A percentile compares a stretch with the other conserved stretches of the same genome.
phyloP scores from a whole-genome alignment of 2,329 filamentous ascomycete species.

The Fusarium sp. region DNA sequence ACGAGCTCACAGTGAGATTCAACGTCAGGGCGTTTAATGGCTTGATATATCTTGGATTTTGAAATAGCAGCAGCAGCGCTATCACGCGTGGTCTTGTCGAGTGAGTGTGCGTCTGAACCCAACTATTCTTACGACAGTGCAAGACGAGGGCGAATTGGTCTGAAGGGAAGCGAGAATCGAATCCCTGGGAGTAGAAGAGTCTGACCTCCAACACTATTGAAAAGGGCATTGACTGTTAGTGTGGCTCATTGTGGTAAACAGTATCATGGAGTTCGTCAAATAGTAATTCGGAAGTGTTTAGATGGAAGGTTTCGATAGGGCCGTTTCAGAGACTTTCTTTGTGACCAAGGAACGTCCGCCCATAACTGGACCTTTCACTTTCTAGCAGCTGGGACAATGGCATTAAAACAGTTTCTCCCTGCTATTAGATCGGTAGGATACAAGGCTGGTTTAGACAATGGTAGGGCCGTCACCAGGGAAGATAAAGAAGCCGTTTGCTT shows the following conservation, averaged over 20 bases:
- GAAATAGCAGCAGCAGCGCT: constrained; percentile 55
- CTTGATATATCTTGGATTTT: constrained; percentile 50
- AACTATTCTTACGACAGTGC: neutral
- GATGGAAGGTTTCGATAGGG: no score
- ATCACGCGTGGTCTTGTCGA: constrained; percentile 62
- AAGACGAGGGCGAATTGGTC: neutral
- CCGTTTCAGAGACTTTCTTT: neutral
- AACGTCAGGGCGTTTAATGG: constrained; percentile 49
- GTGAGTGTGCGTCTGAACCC: neutral
- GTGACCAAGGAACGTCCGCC: no score
- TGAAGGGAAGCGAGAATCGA: neutral
- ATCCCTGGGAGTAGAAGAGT: neutral
- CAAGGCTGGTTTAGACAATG: no score
- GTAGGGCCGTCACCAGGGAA: neutral
- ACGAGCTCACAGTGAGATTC: constrained; percentile 49
- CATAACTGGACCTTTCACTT: no score
- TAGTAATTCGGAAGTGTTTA: no score
- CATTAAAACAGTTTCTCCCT: no score
- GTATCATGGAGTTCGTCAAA: neutral
- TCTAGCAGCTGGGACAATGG: no score
- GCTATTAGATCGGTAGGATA: no score
- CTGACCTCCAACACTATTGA: neutral
- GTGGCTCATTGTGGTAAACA: no score
- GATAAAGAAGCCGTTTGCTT: constrained; percentile 1
- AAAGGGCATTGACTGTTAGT: neutral